phyloP scores from a whole-genome alignment of 495 filamentous ascomycete species.

The Annulohypoxylon maeteangense region DNA sequence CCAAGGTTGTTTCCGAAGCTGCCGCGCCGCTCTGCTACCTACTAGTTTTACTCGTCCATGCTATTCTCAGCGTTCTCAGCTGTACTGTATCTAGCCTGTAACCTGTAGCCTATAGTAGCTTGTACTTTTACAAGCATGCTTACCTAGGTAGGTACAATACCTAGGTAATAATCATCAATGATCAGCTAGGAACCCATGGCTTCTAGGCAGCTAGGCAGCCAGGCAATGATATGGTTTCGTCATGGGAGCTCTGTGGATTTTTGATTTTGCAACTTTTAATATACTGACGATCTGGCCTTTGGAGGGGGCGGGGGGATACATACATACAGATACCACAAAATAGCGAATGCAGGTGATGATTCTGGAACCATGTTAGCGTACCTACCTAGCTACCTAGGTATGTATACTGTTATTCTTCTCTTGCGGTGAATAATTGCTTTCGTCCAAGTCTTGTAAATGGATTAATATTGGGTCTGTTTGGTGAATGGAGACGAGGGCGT shows the following conservation, averaged over 20 bases:
- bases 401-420: neutral
- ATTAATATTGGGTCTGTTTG: constrained; percentile 2
- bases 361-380: neutral
- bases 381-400: too few relatives aligned
- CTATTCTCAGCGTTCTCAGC: constrained; percentile 32
- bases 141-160: too few relatives aligned
- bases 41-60: neutral
- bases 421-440: neutral
- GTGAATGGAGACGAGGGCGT: neutral
- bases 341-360: neutral
- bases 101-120: neutral
- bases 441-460: neutral
- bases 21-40: constrained; percentile 12
- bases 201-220: constrained; percentile 25
- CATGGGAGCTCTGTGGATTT: constrained; percentile 15
- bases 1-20: constrained; percentile 29
- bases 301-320: neutral
- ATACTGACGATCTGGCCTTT: constrained; percentile 26
- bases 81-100: constrained; percentile 33
- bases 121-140: neutral
- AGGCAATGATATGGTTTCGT: constrained; percentile 37
- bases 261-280: neutral
- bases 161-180: constrained; percentile 17
- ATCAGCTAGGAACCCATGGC: constrained; percentile 1
- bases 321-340: neutral